phyloP scores from a whole-genome alignment of 768 basidiomycete species.

The Mycena chlorophos region DNA sequence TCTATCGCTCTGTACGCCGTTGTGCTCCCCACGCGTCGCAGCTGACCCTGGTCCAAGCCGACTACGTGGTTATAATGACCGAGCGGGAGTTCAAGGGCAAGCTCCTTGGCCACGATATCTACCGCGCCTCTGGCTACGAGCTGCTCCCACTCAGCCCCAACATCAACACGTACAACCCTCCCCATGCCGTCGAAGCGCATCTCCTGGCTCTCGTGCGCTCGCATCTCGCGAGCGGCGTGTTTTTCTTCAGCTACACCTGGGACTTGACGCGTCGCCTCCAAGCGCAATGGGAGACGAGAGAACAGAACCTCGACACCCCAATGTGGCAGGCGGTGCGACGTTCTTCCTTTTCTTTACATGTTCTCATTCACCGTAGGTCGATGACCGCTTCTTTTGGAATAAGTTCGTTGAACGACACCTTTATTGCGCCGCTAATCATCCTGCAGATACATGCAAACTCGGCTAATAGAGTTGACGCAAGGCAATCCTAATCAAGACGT shows the following conservation, averaged over 20 bases:
- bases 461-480: conserved; percentile 40
- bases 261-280: conserved; percentile 89
- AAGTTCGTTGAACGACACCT: conserved; percentile 48
- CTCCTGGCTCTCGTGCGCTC: conserved; percentile 82
- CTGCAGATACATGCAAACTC: conserved; percentile 42
- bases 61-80: conserved; percentile 89
- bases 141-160: conserved; percentile 83
- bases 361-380: conserved; percentile 52
- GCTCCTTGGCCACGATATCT: conserved; percentile 84
- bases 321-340: conserved; percentile 78
- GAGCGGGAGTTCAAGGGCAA: conserved; percentile 75
- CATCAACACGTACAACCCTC: conserved; percentile 63
- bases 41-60: conserved; percentile 54
- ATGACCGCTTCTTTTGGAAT: conserved; percentile 99
- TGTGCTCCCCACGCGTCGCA: background rate
- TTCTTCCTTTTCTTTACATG: background rate
- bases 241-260: conserved; percentile 89
- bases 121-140: conserved; percentile 86
- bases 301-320: conserved; percentile 51
- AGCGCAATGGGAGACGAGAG: conserved; percentile 65
- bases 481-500: conserved; percentile 64
- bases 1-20: conserved; percentile 65
- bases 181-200: conserved; percentile 86
- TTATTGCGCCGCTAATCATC: conserved; percentile 66
- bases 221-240: conserved; percentile 76